Evolutionary conservation across 2,329 filamentous ascomycete genomes (phyloP).

Genomic region (Trichoderma harzianum): DNA sequence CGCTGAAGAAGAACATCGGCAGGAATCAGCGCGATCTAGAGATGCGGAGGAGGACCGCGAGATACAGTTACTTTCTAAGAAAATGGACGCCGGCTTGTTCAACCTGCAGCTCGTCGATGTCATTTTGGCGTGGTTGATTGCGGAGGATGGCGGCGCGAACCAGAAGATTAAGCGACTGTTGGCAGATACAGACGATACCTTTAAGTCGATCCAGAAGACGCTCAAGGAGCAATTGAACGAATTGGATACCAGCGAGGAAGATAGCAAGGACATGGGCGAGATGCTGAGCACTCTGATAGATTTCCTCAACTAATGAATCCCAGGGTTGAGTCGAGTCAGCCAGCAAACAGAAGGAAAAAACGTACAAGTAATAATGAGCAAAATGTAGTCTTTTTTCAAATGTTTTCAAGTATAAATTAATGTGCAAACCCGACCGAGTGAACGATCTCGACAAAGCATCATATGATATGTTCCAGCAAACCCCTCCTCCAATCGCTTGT

Average conservation of each 20-base stretch:
- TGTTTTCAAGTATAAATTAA: not conserved
- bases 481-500: not conserved
- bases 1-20: slow-evolving; percentile 47
- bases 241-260: slow-evolving; percentile 54
- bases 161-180: slow-evolving; percentile 61
- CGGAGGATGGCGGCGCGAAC: slow-evolving; percentile 77
- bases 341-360: not conserved
- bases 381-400: not conserved
- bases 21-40: slow-evolving; percentile 18
- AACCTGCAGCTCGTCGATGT: slow-evolving; percentile 80
- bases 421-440: not conserved
- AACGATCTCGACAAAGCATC: not conserved
- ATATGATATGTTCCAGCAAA: not conserved
- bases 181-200: slow-evolving; percentile 62
- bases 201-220: slow-evolving; percentile 62
- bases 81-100: slow-evolving; percentile 82
- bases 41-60: slow-evolving; percentile 50
- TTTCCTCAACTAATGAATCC: slow-evolving; percentile 39
- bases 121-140: slow-evolving; percentile 83
- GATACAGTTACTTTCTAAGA: slow-evolving; percentile 68
- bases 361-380: not conserved
- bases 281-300: slow-evolving; percentile 53
- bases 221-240: slow-evolving; percentile 58
- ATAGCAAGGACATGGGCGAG: slow-evolving; percentile 55
- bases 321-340: not conserved